Percentiles rank a stretch among this genome's conserved stretches.
These are phyloP conservation scores for Coemansia javaensis DNA, from an alignment of 192 early-diverging fungal genomes.

Conservation along the genomic window DNA sequence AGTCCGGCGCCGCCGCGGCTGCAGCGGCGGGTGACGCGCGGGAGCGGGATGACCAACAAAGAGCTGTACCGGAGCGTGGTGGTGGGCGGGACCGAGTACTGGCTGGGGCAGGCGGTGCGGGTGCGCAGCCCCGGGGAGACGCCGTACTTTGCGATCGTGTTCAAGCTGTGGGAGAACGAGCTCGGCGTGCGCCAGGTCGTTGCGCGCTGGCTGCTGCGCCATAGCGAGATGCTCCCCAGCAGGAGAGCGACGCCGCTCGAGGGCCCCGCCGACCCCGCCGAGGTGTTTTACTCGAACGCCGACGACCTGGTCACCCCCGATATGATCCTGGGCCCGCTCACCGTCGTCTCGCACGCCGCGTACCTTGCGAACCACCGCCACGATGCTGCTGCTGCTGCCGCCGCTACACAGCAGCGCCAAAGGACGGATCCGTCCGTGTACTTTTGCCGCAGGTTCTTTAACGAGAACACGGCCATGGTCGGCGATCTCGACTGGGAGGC, in stretches of 20 bases:
- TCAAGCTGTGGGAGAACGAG: conserved; percentile 57
- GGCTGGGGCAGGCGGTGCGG: conserved; percentile 36
- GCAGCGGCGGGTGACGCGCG: conserved; percentile 53
- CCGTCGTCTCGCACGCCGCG: conserved; percentile 17
- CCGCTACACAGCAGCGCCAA: too few relatives aligned
- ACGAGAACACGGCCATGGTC: conserved; percentile 35
- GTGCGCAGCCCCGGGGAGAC: conserved; percentile 31
- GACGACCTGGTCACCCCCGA: conserved; percentile 46
- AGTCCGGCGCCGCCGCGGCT: conserved; percentile 3
- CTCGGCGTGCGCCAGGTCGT: conserved; percentile 40
- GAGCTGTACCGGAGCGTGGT: conserved; percentile 31
- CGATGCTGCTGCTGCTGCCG: too few relatives aligned
- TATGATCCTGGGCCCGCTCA: conserved; percentile 27
- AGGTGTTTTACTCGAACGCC: conserved; percentile 47
- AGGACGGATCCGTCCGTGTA: too few relatives aligned
- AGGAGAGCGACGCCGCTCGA: conserved; percentile 4
- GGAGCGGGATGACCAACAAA: conserved; percentile 55
- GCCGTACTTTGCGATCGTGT: conserved; percentile 52
- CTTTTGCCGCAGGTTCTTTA: conserved; percentile 40
- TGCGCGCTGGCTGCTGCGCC: conserved; percentile 57
- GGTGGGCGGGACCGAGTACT: conserved; percentile 46
- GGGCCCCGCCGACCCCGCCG: conserved; percentile 17
- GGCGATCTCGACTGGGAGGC: conserved; percentile 45
- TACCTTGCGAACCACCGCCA: not conserved
- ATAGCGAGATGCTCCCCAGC: conserved; percentile 20